Evolutionary conservation across 73 alveolate genomes (phyloP), one percentile per base, ranked within the genome.

Genomic region (Paramecium sonneborni): DNA sequence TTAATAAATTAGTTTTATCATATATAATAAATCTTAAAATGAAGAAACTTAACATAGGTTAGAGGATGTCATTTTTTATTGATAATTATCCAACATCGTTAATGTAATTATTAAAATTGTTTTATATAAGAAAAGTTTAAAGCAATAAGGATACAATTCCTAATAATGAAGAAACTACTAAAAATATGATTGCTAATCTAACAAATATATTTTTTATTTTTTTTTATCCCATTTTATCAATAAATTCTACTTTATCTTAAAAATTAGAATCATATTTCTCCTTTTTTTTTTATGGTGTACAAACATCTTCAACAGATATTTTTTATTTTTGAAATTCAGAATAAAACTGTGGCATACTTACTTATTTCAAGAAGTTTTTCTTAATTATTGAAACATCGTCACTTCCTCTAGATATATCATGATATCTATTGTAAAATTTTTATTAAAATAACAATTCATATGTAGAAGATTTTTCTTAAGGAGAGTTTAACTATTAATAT

Each of bases 61-160:
- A 15, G 11, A 72, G 8, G 32, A 72, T 8, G 18, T 34, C 57
- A 6, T 23, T 35, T 72, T 41, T 72, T 12, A 72, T 38, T 34
- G 38, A 32, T n/a, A 72, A 18, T 20, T 72, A 37, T 34, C 37
- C 57, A 12, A 70, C 57, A 30, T 70, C 86, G 0, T 21, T 35
- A 6, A 34, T 34, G 18, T 70, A 72, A 72, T 35, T 72, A 34
- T 30, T 41, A 18, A 34, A 72, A 72, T 72, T 38, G 1, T 32
- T 35, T 35, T 72, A 35, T 14, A 72, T 35, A 4, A 34, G 9
- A 34, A 38, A n/a, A 5, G 58, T 72, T 72, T 72, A 11, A 8
- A 72, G n/a, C 7, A 72, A 28, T 34, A 72, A 72, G 38, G 86
- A 72, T 34, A 72, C 18, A 18, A 72, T 37, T 34, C 86, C 86